Percentiles rank a stretch among this genome's conserved stretches.
Conservation (phyloP, 2,329 filamentous ascomycete species). For the Botrytis tulipae region DNA sequence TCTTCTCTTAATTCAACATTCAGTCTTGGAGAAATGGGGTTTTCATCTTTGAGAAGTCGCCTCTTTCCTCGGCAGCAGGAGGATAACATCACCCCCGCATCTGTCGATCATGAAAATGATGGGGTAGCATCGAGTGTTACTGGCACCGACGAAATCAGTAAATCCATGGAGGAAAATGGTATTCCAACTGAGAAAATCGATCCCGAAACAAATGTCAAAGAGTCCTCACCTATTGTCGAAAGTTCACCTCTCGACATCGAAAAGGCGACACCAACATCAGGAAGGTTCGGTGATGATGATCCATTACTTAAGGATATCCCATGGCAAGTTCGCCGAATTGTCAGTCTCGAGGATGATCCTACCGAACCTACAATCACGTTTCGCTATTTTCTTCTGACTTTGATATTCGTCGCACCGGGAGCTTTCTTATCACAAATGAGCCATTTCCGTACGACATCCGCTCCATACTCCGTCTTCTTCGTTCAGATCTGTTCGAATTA, state of each 20-base stretch:
- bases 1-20: neutral
- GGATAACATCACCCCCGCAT: neutral
- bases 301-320: conserved; percentile 54
- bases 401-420: conserved; percentile 56
- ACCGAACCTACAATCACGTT: conserved; percentile 57
- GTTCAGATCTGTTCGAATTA: conserved; percentile 53
- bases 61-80: conserved; percentile 4
- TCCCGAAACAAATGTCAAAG: conserved; percentile 6
- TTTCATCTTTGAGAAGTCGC: conserved; percentile 13
- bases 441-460: conserved; percentile 54
- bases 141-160: conserved; percentile 10
- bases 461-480: conserved; percentile 58
- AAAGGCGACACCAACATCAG: neutral
- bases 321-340: conserved; percentile 53
- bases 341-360: conserved; percentile 57
- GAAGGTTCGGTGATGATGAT: conserved; percentile 43
- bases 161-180: conserved; percentile 8
- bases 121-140: conserved; percentile 9
- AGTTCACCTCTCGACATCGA: conserved; percentile 38
- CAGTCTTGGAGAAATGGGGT: neutral
- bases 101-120: neutral
- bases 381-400: conserved; percentile 55
- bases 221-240: conserved; percentile 36
- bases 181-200: neutral
- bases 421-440: conserved; percentile 58